These are phyloP conservation scores for Drechslerella stenobrocha DNA, from an alignment of 2,329 filamentous ascomycete species.

Conservation along the genomic window DNA sequence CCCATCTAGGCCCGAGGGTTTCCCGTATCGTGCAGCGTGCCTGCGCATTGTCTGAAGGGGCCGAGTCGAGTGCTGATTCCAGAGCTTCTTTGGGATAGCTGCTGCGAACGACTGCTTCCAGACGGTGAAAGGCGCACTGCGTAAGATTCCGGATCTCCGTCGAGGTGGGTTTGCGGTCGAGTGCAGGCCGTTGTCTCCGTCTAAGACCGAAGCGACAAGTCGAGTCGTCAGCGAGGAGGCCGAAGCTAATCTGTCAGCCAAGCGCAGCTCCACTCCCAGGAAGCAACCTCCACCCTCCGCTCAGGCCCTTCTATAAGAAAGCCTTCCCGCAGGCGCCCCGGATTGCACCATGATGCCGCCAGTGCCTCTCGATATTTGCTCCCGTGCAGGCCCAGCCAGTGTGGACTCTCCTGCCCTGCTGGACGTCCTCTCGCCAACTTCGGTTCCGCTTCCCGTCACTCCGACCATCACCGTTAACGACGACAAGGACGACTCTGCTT, in stretches of 20 bases:
- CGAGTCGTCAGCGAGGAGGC: constrained; percentile 26
- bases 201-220: constrained; percentile 45
- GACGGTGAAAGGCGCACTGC: too few relatives aligned
- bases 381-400: neutral
- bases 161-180: too few relatives aligned
- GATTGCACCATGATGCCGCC: constrained; percentile 44
- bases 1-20: neutral
- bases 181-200: constrained; percentile 46
- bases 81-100: too few relatives aligned
- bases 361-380: constrained; percentile 36
- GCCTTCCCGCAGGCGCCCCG: constrained; percentile 38
- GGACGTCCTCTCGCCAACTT: constrained; percentile 36
- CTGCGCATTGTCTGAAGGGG: too few relatives aligned
- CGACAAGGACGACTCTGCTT: constrained; percentile 18
- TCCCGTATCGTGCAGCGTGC: too few relatives aligned
- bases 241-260: constrained; percentile 40
- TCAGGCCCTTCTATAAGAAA: constrained; percentile 45
- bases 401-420: constrained; percentile 5
- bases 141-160: too few relatives aligned
- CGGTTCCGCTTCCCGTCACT: constrained; percentile 39
- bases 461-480: constrained; percentile 31
- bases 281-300: constrained; percentile 9
- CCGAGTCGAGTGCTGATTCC: too few relatives aligned
- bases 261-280: constrained; percentile 16
- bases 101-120: too few relatives aligned